Evolutionary conservation across 1,284 basidiomycete species (phyloP).

Genomic region (Ceraceosorus guamensis): DNA sequence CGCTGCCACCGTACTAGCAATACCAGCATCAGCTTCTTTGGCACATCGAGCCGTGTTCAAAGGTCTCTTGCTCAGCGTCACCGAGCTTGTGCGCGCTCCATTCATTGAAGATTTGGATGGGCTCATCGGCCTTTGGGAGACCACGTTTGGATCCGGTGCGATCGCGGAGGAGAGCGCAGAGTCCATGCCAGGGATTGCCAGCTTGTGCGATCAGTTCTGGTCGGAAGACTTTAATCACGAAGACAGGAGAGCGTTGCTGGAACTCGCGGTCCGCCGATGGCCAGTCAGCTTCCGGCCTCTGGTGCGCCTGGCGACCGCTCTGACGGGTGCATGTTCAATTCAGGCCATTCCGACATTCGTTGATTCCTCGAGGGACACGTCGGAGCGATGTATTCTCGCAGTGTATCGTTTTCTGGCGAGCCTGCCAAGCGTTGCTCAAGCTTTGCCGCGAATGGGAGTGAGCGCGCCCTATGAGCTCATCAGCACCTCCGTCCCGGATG

Average conservation of each 20-base stretch:
- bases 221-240: conserved; percentile 61
- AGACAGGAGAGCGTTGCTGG: conserved; percentile 60
- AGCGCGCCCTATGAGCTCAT: conserved; percentile 64
- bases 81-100: conserved; percentile 68
- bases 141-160: conserved; percentile 59
- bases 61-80: conserved; percentile 60
- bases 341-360: too few species aligned
- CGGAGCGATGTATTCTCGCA: conserved; percentile 15
- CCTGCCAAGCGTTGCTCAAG: conserved; percentile 68
- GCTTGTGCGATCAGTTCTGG: conserved; percentile 72
- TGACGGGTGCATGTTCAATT: conserved; percentile 56
- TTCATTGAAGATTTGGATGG: conserved; percentile 55
- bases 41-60: conserved; percentile 76
- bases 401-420: conserved; percentile 67
- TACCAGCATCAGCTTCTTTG: conserved; percentile 70
- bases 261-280: conserved; percentile 69
- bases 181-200: conserved; percentile 58
- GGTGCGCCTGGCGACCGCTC: conserved; percentile 64
- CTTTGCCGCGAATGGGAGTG: conserved; percentile 53
- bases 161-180: conserved; percentile 19
- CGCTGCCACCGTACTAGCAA: conserved; percentile 36
- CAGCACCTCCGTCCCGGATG: conserved; percentile 56
- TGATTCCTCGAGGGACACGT: conserved; percentile 13
- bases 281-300: conserved; percentile 69
- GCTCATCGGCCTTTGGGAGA: conserved; percentile 69